These are phyloP conservation scores for Aspergillus hiratsukae DNA, from an alignment of 2,329 filamentous ascomycete genomes.

Conservation along the genomic window DNA sequence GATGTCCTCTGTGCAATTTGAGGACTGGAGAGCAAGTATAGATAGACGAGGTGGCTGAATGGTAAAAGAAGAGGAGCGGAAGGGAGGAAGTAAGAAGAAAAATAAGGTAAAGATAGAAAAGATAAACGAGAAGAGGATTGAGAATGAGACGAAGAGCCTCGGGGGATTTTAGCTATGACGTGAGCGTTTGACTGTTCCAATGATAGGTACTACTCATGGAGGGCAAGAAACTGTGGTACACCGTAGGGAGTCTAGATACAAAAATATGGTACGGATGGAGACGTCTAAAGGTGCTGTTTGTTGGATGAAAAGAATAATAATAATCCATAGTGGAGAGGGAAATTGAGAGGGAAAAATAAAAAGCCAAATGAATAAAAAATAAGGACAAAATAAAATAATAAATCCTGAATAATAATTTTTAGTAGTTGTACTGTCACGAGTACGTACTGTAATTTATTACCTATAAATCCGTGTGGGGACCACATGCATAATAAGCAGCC, in stretches of 20 bases:
- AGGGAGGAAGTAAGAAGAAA: neutral
- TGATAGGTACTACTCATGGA: neutral
- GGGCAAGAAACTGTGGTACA: neutral
- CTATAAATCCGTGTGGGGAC: neutral
- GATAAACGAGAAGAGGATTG: neutral
- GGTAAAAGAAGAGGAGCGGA: neutral
- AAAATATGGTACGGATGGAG: neutral
- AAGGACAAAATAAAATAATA: slow-evolving; percentile 2
- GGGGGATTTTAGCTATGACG: slow-evolving; percentile 25
- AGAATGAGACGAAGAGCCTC: slow-evolving; percentile 21
- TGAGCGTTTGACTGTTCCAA: slow-evolving; percentile 14
- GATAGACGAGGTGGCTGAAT: neutral
- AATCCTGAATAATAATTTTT: neutral
- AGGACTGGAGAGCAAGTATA: neutral
- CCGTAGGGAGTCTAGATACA: neutral
- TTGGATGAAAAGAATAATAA: neutral
- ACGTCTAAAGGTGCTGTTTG: neutral
- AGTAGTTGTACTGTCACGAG: neutral
- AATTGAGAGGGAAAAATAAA: slow-evolving; percentile 7
- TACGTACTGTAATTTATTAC: neutral
- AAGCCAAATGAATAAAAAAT: slow-evolving; percentile 1
- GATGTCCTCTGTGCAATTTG: neutral
- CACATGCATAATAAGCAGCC: neutral
- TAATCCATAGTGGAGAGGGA: slow-evolving; percentile 2
- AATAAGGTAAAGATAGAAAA: neutral